Conservation (phyloP, 75 land plant species). For the Pinus taeda region DNA sequence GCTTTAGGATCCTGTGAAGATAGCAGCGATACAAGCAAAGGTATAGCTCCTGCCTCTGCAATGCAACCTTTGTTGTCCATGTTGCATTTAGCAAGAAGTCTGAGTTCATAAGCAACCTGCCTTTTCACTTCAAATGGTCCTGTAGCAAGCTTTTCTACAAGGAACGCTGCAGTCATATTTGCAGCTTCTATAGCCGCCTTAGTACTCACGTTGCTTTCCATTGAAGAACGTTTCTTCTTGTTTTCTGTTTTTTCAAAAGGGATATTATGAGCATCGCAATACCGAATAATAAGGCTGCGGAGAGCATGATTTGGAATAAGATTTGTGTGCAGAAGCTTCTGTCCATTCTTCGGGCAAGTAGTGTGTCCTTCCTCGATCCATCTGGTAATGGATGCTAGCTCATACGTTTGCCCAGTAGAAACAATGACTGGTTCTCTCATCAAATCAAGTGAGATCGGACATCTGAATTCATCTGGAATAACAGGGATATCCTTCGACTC, state of each 20-base stretch:
- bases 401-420: slow-evolving; percentile 79
- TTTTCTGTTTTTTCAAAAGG: slow-evolving; percentile 6
- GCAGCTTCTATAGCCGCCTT: slow-evolving; percentile 35
- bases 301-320: slow-evolving; percentile 72
- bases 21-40: slow-evolving; percentile 4
- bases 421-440: slow-evolving; percentile 82
- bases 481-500: background rate
- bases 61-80: slow-evolving; percentile 58
- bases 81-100: slow-evolving; percentile 66
- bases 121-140: slow-evolving; percentile 50
- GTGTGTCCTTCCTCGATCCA: slow-evolving; percentile 70
- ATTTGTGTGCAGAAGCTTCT: slow-evolving; percentile 47
- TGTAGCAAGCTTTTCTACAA: slow-evolving; percentile 54
- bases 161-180: slow-evolving; percentile 35
- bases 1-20: slow-evolving; percentile 36
- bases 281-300: slow-evolving; percentile 53
- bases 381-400: slow-evolving; percentile 48
- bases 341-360: slow-evolving; percentile 75
- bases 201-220: slow-evolving; percentile 44
- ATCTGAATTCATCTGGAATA: slow-evolving; percentile 66
- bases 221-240: slow-evolving; percentile 17
- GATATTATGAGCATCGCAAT: slow-evolving; percentile 63
- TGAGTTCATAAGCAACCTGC: slow-evolving; percentile 62
- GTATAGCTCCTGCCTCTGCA: too few species aligned
- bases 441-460: slow-evolving; percentile 75